Base-by-base conservation (phyloP, 2,329 filamentous ascomycete species). In the Epichloe sibirici region DNA sequence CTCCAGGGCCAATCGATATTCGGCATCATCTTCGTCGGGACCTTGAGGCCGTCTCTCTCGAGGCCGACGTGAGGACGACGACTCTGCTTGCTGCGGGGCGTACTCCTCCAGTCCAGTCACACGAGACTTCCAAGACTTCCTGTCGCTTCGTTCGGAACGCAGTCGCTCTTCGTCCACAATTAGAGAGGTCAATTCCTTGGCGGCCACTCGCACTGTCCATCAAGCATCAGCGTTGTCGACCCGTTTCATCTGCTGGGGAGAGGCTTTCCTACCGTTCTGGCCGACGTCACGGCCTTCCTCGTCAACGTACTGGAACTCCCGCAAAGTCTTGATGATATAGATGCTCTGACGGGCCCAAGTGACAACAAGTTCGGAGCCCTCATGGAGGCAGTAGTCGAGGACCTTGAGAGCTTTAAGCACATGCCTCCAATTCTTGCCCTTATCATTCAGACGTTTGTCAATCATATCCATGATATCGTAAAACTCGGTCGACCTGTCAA, bases 381-480 rank as follows among this genome's bases (percentile, higher is more conserved):
- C 93, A 67, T 98, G 93, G 53, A 98, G 77, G 71, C 90, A 96
- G 71, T 98, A 98, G 70, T 98, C 93, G 53, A 97, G 79, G 51
- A 98, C 93, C 69, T 98, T 98, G 60, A 98, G 76, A 43, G 93
- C 94, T 72, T 98, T 98, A 55, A 98, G 75, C 12, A 98, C 93
- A 68, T 98, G 93, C 62, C 93, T 85, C 93, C 93, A 98, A 69
- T 98, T 98, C 78, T 97, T 98, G 65, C 93, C 93, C 71, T 98
- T 97, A 71, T 98, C 93, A 64, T 98, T 98, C 64, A 98, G 75
- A 60, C 93, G 86, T 76, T 97, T 97, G 72, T 98, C 93, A 60
- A 98, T 77, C 89, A 98, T 98, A 69, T 98, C 93, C 85, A 98
- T 95, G 63, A 98, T 96, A 68, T 98, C 91, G 74, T 95, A 95